phyloP scores from a whole-genome alignment of 2,329 filamentous ascomycete species.

The Hypoxylon sp. region DNA sequence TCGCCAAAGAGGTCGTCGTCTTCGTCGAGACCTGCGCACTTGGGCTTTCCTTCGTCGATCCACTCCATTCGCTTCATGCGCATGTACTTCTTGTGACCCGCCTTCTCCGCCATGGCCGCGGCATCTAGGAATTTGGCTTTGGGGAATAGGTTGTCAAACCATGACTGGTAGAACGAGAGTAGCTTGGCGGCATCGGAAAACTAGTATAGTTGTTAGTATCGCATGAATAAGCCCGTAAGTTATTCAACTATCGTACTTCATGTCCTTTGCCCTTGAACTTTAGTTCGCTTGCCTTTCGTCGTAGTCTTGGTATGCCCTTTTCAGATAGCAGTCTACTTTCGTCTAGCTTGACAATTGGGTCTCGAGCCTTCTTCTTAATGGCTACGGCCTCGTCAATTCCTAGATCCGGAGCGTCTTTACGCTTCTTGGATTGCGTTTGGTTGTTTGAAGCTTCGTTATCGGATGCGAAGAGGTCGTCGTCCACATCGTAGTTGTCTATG shows the following conservation, averaged over 20 bases:
- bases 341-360: conserved; percentile 86
- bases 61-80: conserved; percentile 80
- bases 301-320: conserved; percentile 84
- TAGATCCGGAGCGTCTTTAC: conserved; percentile 65
- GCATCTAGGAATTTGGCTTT: conserved; percentile 95
- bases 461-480: conserved; percentile 64
- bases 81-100: conserved; percentile 85
- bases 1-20: conserved; percentile 49
- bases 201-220: conserved; percentile 55
- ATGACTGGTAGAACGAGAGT: conserved; percentile 91
- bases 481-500: conserved; percentile 81
- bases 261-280: conserved; percentile 94
- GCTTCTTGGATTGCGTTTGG: conserved; percentile 57
- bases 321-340: conserved; percentile 87
- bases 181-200: conserved; percentile 87
- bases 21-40: conserved; percentile 48
- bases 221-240: not conserved
- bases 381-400: conserved; percentile 91
- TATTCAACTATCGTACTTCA: conserved; percentile 68
- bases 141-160: conserved; percentile 96
- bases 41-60: conserved; percentile 81
- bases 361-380: conserved; percentile 78
- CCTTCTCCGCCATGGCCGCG: conserved; percentile 89
- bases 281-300: conserved; percentile 75
- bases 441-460: conserved; percentile 53